Conservation (phyloP, 1,284 basidiomycete species). For the Moesziomyces parantarcticus region DNA sequence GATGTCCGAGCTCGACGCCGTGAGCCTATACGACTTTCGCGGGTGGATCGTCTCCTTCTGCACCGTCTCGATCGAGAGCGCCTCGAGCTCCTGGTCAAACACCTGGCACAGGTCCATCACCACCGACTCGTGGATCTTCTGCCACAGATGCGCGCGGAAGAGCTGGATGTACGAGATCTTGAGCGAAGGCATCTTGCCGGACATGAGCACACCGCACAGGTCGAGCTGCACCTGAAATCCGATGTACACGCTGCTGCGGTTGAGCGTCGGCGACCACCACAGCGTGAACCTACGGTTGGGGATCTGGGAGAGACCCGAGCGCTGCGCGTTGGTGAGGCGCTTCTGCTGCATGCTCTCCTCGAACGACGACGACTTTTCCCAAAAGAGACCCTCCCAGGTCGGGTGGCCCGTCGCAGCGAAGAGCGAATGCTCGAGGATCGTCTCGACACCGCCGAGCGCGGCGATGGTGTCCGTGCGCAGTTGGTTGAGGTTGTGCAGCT, state of each 20-base stretch:
- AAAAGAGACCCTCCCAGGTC: slow-evolving; percentile 73
- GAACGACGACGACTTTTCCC: slow-evolving; percentile 76
- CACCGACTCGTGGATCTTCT: slow-evolving; percentile 79
- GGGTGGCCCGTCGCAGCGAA: slow-evolving; percentile 96
- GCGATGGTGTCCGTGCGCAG: slow-evolving; percentile 99
- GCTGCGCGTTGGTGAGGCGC: slow-evolving; percentile 87
- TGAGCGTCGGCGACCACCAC: slow-evolving; percentile 97
- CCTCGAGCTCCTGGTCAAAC: slow-evolving; percentile 98
- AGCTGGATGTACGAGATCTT: slow-evolving; percentile 90
- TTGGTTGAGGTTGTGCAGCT: slow-evolving; percentile 97
- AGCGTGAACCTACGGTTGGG: slow-evolving; percentile 99
- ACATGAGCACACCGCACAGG: slow-evolving; percentile 86
- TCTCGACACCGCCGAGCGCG: slow-evolving; percentile 97
- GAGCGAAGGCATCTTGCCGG: slow-evolving; percentile 93
- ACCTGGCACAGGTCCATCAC: slow-evolving; percentile 97
- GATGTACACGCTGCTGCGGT: slow-evolving; percentile 97
- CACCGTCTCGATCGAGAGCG: slow-evolving; percentile 97
- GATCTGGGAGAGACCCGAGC: slow-evolving; percentile 96
- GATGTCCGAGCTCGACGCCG: slow-evolving; percentile 91
- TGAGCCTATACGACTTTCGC: slow-evolving; percentile 99
- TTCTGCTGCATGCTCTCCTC: slow-evolving; percentile 90
- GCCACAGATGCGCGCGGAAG: slow-evolving; percentile 99
- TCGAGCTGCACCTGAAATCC: slow-evolving; percentile 99
- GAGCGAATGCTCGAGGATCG: slow-evolving; percentile 94
- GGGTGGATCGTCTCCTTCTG: slow-evolving; percentile 99